A percentile compares a stretch with the other conserved stretches of the same genome.
These are phyloP conservation scores for Huiozyma sinensis DNA, from an alignment of 805 yeast genomes.

Conservation along the genomic window DNA sequence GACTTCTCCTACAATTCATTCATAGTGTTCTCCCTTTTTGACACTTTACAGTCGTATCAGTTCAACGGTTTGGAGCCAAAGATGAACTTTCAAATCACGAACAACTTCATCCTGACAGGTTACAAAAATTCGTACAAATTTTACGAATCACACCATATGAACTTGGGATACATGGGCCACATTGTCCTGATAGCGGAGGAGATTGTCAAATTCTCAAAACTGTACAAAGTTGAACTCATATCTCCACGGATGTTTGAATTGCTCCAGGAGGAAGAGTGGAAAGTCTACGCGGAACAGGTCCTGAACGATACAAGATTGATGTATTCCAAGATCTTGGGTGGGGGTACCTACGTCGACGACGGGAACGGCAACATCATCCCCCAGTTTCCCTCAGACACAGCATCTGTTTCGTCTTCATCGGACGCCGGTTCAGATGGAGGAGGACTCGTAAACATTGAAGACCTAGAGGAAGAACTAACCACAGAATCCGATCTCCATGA, in stretches of 20 bases:
- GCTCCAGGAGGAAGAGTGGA: conserved; percentile 20
- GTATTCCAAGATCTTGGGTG: conserved; percentile 27
- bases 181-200: conserved; percentile 87
- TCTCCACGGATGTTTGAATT: conserved; percentile 20
- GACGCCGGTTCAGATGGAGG: conserved; percentile 7
- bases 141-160: conserved; percentile 47
- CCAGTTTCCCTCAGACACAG: conserved; percentile 5
- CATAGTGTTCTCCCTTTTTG: conserved; percentile 34
- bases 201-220: conserved; percentile 66
- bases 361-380: conserved; percentile 18
- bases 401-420: neutral
- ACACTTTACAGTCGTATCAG: conserved; percentile 5
- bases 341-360: conserved; percentile 23
- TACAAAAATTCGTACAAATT: conserved; percentile 47
- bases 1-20: conserved; percentile 77
- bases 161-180: conserved; percentile 94
- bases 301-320: conserved; percentile 23
- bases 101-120: conserved; percentile 48
- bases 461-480: conserved; percentile 14
- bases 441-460: conserved; percentile 12
- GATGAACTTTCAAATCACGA: conserved; percentile 38
- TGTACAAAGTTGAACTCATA: conserved; percentile 27
- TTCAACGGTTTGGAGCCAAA: neutral
- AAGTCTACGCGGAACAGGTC: conserved; percentile 20
- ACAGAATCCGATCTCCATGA: conserved; percentile 24